Evolutionary conservation across 345 rosid genomes (phyloP), one percentile per base, ranked within the genome.

Genomic region (Aquilaria malaccensis): DNA sequence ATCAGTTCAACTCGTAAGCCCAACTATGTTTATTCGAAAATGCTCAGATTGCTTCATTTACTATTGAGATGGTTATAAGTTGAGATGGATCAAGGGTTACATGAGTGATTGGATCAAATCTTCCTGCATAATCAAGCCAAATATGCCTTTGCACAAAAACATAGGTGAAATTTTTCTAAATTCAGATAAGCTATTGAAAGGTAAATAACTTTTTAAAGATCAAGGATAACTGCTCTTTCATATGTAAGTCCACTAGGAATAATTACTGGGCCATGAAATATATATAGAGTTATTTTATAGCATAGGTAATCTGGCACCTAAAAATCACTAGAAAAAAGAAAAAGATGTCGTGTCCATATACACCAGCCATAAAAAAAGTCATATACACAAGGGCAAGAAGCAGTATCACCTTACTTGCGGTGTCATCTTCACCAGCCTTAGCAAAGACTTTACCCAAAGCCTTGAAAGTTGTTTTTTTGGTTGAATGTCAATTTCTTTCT

Each of bases 291-390:
- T 11, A 94, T 89, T 63, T 79, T 87, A 76, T 97, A 89, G 61
- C 99, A 89, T 9, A 89, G 73, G 63, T 83, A 84, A 76, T 84
- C 97, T 2, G 99, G 99, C 66, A 94, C 95, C 99, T 94, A 81
- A 6, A 71, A 70, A 54, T 30, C 33, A 13, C 14, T 55, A 33
- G 9, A 13, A 43, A 45, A 22, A 22, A 22, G 30, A 66, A 13
- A 45, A 13, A 7, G 43, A 33, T 1, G 22, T n/a, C 22, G 22
- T 22, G 22, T 22, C 22, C 0, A 22, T 22, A 22, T 22, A 22
- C 22, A 22, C 22, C 22, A 22, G 22, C 22, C 22, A 22, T 22
- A 22, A 22, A 22, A 22, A 31, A 13, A 7, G 13, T 30, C 0
- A 5, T 33, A 55, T 9, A 56, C 13, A 56, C n/a, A 10, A 9